phyloP scores from a whole-genome alignment of 73 alveolate genomes.

The Blepharisma stoltei region DNA sequence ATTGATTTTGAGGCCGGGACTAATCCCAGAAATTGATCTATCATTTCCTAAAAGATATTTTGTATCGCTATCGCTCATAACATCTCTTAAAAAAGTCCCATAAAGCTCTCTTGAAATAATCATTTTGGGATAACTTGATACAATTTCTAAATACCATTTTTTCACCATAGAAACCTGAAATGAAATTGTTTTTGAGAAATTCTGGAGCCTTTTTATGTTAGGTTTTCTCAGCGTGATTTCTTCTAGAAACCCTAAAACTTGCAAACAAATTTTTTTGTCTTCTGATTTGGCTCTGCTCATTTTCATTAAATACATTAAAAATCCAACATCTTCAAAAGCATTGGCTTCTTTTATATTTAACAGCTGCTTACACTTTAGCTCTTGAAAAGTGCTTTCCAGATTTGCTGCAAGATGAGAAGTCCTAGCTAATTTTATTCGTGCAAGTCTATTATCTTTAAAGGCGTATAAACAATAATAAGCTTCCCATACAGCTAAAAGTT shows the following conservation, averaged over 20 bases:
- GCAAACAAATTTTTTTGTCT: neutral
- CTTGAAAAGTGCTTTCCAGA: constrained; percentile 19
- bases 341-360: neutral
- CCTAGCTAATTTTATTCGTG: neutral
- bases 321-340: neutral
- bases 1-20: neutral
- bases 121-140: no score
- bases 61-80: no score
- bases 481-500: neutral
- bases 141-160: no score
- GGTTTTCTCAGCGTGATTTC: no score
- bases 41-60: no score
- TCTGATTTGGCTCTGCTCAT: neutral
- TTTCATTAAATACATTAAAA: neutral
- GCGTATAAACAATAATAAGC: constrained; percentile 1
- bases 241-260: no score
- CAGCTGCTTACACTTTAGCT: neutral
- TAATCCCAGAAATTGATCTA: no score
- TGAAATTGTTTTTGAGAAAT: no score
- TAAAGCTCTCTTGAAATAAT: no score
- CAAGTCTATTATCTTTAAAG: neutral
- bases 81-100: no score
- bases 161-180: no score
- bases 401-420: neutral
- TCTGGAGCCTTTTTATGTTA: no score